Base-by-base conservation (phyloP, 2,329 filamentous ascomycete species). In the Claviceps lovelessii region DNA sequence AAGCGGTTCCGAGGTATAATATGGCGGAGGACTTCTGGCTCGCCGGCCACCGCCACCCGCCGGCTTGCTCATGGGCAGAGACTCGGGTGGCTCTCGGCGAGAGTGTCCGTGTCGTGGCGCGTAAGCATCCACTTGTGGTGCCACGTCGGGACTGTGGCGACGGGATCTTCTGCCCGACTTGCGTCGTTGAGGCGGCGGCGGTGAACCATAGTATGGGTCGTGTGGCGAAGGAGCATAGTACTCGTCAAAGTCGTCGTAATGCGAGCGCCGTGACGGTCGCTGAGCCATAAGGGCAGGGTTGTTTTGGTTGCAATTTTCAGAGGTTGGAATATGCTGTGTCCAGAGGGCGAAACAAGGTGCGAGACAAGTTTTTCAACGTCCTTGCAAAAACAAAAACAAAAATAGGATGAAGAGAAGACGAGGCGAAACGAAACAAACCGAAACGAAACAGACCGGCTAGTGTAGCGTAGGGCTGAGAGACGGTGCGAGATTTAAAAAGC, bases 221-320 rank as follows among this genome's bases (percentile, higher is more conserved):
- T 29, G 45, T 47, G 52, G 19, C 13, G 44, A 46, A 17, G 55
- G 55, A 15, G 51, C 55, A 29, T 61, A 52, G 35, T 61, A 61
- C 42, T 64, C 61, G 19, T 66, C 63, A 50, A 63, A 61, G 17
- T 67, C 63, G 48, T 65, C 61, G 47, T 56, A 57, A 45, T 59
- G 64, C 54, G 58, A 59, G 17, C 64, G 63, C 17, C 61, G 64
- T 28, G 60, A 58, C 17, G 60, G 56, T 31, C 60, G 60, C 48
- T 57, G 58, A 28, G 62, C 46, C 49, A 55, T 56, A 11, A 23
- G 31, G 31, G 46, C 23, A 23, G 15, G 6, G 19, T 13, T 48
- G 17, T 11, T 10, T 11, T 48, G 17, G 28, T 35, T 33, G 47
- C 29, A 13, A 13, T 39, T 42, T 4, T 37, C 8, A 17, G 42